Base-by-base conservation (phyloP, 441 rosid species). In the Capsella rubella region DNA sequence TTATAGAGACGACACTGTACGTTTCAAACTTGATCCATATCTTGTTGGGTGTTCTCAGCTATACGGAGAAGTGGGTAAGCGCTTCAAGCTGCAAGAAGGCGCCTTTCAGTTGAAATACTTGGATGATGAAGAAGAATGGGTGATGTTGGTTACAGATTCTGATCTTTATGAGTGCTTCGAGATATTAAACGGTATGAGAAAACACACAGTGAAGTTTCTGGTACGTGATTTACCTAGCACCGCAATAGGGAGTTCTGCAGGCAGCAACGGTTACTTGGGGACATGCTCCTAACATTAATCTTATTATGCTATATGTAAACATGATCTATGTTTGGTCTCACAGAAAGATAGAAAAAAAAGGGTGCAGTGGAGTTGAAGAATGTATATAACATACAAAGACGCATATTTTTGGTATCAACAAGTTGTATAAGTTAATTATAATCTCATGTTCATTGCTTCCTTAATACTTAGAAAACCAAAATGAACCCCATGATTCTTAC, bases 41-140 rank as follows among this genome's bases (percentile, higher is more conserved):
- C 77, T 74, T 0, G 51, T 57, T 32, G 92, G 96, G 28, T 90
- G 89, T 72, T 82, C 81, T 76, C 90, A 90, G 67, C 86, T 94
- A 43, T 89, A 90, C 37, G 89, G 87, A 63, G 97, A 94, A 81
- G 90, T 92, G 31, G 88, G 82, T 18, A 88, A 74, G 80, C 87
- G 99, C 64, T 88, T 94, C 84, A 90, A 86, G 65, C 67, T 94
- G 67, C 87, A 82, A 50, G 84, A 78, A 1, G 95, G 88, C 3
- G 72, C 86, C 2, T 94, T 94, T 86, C 91, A 86, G 79, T 87
- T 94, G 76, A 90, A 84, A 81, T 94, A 94, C 66, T 74, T 94
- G 45, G 97, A 91, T 11, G 98, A 90, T 12, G 97, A 94, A 70
- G 91, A 89, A 28, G 97, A 94, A 74, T 94, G 97, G 99, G 95